These are phyloP conservation scores for Arthrobotrys entomopaga DNA, from an alignment of 2,329 filamentous ascomycete genomes.

Conservation along the genomic window DNA sequence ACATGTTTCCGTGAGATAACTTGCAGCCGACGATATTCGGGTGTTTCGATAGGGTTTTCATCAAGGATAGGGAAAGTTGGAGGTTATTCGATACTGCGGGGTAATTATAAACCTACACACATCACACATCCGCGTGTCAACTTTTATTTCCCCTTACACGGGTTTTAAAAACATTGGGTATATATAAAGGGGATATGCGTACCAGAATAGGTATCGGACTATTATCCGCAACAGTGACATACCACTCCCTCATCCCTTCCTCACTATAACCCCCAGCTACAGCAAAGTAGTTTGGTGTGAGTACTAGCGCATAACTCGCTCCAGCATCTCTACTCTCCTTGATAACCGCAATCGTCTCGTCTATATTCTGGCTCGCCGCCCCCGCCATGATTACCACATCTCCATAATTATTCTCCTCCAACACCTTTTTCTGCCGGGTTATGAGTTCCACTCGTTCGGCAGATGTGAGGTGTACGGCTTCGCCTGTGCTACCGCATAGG, in stretches of 20 bases:
- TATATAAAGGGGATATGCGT: slow-evolving; percentile 57
- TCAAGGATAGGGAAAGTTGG: slow-evolving; percentile 69
- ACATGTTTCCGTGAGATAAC: slow-evolving; percentile 74
- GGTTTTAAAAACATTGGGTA: no score
- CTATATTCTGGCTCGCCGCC: slow-evolving; percentile 71
- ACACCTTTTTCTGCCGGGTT: slow-evolving; percentile 67
- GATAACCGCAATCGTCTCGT: slow-evolving; percentile 71
- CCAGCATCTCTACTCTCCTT: slow-evolving; percentile 65
- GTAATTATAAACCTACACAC: slow-evolving; percentile 69
- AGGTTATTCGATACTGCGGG: slow-evolving; percentile 75
- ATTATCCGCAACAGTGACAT: slow-evolving; percentile 70
- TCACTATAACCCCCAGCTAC: slow-evolving; percentile 66
- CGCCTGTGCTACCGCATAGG: slow-evolving; percentile 72
- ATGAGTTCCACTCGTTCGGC: slow-evolving; percentile 69
- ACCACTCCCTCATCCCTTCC: slow-evolving; percentile 71
- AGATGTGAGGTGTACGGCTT: slow-evolving; percentile 71
- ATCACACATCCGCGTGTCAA: neutral
- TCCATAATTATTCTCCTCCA: slow-evolving; percentile 68
- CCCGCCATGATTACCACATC: slow-evolving; percentile 73
- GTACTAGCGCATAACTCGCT: slow-evolving; percentile 71
- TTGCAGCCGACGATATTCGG: slow-evolving; percentile 76
- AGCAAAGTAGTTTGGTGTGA: slow-evolving; percentile 75
- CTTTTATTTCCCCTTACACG: neutral
- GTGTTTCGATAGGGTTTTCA: slow-evolving; percentile 69
- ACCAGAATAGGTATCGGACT: slow-evolving; percentile 71